Conservation (phyloP, 495 filamentous ascomycete species). For the Clavariopsis aquatica region DNA sequence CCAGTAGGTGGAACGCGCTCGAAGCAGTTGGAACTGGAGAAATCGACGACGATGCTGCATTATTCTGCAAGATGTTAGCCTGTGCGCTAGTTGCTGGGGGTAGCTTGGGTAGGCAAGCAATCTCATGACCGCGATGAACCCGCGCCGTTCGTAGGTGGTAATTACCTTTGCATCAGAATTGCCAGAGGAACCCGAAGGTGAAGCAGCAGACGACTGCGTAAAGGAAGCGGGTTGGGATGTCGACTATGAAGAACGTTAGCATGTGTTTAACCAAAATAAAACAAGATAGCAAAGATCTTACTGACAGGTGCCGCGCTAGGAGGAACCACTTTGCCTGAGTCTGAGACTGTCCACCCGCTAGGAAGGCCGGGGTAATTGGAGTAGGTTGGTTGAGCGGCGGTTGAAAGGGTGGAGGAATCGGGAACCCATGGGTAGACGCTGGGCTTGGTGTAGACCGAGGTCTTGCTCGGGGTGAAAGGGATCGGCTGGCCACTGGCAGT, state of each 20-base stretch:
- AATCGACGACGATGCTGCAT: conserved; percentile 19
- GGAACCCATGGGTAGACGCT: conserved; percentile 64
- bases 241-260: conserved; percentile 50
- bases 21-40: conserved; percentile 20
- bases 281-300: conserved; percentile 41
- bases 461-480: conserved; percentile 64
- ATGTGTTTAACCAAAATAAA: conserved; percentile 28
- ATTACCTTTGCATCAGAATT: conserved; percentile 50
- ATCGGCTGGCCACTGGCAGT: conserved; percentile 57
- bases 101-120: conserved; percentile 44
- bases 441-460: conserved; percentile 52
- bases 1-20: conserved; percentile 20
- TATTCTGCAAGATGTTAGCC: conserved; percentile 33
- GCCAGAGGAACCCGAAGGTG: conserved; percentile 41
- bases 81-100: conserved; percentile 12
- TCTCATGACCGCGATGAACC: conserved; percentile 49
- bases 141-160: conserved; percentile 49
- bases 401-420: conserved; percentile 44
- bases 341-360: conserved; percentile 72
- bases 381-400: conserved; percentile 47
- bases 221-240: conserved; percentile 48
- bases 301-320: conserved; percentile 55
- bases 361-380: conserved; percentile 59
- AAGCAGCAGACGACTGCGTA: conserved; percentile 53
- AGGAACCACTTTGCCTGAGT: conserved; percentile 67